A percentile compares a stretch with the other conserved stretches of the same genome.
Evolutionary conservation across 164 flowering plant species (phyloP).

Genomic region (Chloranthus sessilifolius): DNA sequence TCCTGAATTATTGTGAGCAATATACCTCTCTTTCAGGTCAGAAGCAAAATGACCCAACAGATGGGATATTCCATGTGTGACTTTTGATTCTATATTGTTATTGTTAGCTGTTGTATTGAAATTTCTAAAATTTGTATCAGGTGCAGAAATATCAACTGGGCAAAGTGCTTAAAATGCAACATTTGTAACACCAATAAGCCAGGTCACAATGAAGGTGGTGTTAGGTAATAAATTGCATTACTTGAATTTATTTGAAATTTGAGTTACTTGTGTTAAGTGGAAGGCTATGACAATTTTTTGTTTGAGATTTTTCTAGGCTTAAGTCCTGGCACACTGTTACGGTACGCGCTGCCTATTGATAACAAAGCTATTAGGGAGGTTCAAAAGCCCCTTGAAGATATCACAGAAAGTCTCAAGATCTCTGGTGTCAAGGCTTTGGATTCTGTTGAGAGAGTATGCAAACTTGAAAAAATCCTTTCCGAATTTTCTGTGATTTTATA

Average conservation of each 20-base stretch:
- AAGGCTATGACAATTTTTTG: too few relatives aligned
- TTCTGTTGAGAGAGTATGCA: slow-evolving; percentile 83
- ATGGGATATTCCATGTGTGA: too few relatives aligned
- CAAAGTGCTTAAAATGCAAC: slow-evolving; percentile 84
- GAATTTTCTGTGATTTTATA: slow-evolving; percentile 2
- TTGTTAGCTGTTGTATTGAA: too few relatives aligned
- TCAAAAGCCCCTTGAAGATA: slow-evolving; percentile 95
- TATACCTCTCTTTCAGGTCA: too few relatives aligned
- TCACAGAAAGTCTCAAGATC: slow-evolving; percentile 85
- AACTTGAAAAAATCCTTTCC: too few relatives aligned
- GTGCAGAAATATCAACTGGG: slow-evolving; percentile 97
- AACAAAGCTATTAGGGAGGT: slow-evolving; percentile 97
- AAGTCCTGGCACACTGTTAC: slow-evolving; percentile 79
- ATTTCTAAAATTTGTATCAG: too few relatives aligned
- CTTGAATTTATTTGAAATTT: too few relatives aligned
- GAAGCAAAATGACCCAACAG: too few relatives aligned
- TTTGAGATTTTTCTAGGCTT: too few relatives aligned
- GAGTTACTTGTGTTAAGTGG: too few relatives aligned
- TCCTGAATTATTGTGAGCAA: too few relatives aligned
- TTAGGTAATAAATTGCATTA: slow-evolving; percentile 47
- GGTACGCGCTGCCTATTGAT: slow-evolving; percentile 85
- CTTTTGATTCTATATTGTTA: too few relatives aligned
- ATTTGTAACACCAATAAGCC: slow-evolving; percentile 95
- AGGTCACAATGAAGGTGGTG: slow-evolving; percentile 86
- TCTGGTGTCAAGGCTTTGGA: slow-evolving; percentile 86